phyloP scores from a whole-genome alignment of 306 rosid species.

The Quercus mongolica region DNA sequence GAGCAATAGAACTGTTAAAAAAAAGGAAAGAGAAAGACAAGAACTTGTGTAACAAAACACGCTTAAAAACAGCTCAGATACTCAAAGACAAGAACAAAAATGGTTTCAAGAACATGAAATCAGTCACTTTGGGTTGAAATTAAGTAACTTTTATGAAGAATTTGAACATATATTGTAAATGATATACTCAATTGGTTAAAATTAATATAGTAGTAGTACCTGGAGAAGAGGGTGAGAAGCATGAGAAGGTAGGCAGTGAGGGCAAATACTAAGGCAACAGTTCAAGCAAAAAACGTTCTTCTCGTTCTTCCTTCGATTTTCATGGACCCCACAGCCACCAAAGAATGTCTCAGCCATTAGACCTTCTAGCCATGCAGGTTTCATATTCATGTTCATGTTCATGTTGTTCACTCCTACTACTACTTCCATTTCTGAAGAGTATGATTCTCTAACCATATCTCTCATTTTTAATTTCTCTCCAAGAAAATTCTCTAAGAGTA shows the following conservation, averaged over 20 bases:
- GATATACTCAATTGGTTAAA: background rate
- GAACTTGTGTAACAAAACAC: background rate
- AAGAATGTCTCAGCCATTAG: conserved; percentile 87
- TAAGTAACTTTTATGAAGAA: background rate
- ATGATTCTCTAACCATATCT: conserved; percentile 32
- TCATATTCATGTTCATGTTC: conserved; percentile 26
- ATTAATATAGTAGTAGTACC: conserved; percentile 33
- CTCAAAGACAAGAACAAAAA: background rate
- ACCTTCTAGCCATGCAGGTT: conserved; percentile 92
- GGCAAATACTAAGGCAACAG: conserved; percentile 91
- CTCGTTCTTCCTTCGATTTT: conserved; percentile 84
- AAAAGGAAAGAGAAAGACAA: background rate
- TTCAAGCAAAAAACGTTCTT: conserved; percentile 88
- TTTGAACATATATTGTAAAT: background rate
- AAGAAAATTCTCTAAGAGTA: background rate
- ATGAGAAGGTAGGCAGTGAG: conserved; percentile 85
- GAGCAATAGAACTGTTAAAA: background rate
- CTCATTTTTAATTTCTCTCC: background rate
- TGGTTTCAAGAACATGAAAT: background rate
- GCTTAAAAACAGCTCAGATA: background rate
- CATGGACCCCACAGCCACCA: conserved; percentile 85
- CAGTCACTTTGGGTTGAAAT: background rate
- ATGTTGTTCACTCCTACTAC: conserved; percentile 11
- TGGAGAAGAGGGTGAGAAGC: conserved; percentile 85
- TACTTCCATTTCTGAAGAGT: conserved; percentile 18